phyloP scores from a whole-genome alignment of 2,329 filamentous ascomycete genomes.

The Cladosporium halotolerans region DNA sequence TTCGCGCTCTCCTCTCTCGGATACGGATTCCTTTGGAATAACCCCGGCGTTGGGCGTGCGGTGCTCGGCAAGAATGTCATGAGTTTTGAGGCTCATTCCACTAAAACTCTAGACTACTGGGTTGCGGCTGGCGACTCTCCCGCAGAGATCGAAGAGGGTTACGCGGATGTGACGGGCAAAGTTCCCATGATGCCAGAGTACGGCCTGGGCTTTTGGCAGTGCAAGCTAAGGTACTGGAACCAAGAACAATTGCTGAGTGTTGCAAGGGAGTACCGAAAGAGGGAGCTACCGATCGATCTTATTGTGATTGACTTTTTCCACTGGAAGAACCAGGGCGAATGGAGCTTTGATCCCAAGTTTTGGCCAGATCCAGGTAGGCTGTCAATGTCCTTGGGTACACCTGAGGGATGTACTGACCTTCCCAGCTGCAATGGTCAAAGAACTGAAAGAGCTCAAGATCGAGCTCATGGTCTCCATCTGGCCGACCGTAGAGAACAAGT shows the following conservation, averaged over 20 bases:
- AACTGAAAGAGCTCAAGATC: constrained; percentile 52
- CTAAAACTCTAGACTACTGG: constrained; percentile 57
- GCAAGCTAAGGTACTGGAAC: constrained; percentile 59
- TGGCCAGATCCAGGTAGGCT: constrained; percentile 46
- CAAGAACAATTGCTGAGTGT: constrained; percentile 58
- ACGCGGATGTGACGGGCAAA: constrained; percentile 51
- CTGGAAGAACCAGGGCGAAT: constrained; percentile 61
- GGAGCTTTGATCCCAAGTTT: constrained; percentile 58
- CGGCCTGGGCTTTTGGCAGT: constrained; percentile 63
- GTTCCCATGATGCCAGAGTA: constrained; percentile 65
- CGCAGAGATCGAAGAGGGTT: constrained; percentile 50
- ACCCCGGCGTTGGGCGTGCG: constrained; percentile 55
- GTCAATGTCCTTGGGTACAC: neutral
- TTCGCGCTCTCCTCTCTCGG: constrained; percentile 55
- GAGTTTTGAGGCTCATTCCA: constrained; percentile 56
- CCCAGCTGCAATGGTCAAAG: constrained; percentile 55
- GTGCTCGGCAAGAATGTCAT: constrained; percentile 57
- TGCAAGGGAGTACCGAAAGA: constrained; percentile 52
- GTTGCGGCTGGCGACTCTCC: constrained; percentile 54
- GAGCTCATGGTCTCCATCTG: constrained; percentile 66
- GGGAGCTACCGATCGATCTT: constrained; percentile 54
- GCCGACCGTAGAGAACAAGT: constrained; percentile 57
- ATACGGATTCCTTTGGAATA: constrained; percentile 63
- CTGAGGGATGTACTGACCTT: neutral
- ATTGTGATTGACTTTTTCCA: constrained; percentile 66